phyloP scores from a whole-genome alignment of 495 filamentous ascomycete species.

The Aspergillus indologenus region DNA sequence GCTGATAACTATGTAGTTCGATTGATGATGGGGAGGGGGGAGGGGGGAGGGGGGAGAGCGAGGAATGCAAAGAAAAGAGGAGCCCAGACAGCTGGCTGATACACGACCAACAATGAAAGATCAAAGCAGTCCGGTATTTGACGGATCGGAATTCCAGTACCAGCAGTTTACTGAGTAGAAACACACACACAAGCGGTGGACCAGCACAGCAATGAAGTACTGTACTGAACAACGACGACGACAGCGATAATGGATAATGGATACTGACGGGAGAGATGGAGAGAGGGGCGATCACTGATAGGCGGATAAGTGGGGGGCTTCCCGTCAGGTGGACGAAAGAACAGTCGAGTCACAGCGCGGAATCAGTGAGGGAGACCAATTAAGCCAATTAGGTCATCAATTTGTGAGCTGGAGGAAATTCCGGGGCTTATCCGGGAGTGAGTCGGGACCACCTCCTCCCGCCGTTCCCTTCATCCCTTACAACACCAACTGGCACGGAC shows the following conservation, averaged over 20 bases:
- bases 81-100: no score
- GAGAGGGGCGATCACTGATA: constrained; percentile 17
- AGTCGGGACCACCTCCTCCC: no score
- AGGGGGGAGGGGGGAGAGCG: constrained; percentile 3
- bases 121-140: background rate
- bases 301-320: constrained; percentile 20
- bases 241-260: constrained; percentile 14
- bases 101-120: background rate
- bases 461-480: no score
- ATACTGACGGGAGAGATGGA: constrained; percentile 15
- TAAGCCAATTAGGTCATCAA: background rate
- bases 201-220: background rate
- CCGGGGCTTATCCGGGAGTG: no score
- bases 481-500: no score
- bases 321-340: constrained; percentile 23
- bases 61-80: background rate
- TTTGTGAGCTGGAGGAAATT: background rate
- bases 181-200: background rate
- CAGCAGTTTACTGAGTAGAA: no score
- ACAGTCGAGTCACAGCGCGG: no score
- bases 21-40: constrained; percentile 3
- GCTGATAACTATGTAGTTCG: no score
- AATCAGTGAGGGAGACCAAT: no score
- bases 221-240: background rate
- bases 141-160: background rate